Evolutionary conservation across 2,329 filamentous ascomycete species (phyloP), one percentile per base, ranked within the genome.

Genomic region (Monilinia aucupariae): DNA sequence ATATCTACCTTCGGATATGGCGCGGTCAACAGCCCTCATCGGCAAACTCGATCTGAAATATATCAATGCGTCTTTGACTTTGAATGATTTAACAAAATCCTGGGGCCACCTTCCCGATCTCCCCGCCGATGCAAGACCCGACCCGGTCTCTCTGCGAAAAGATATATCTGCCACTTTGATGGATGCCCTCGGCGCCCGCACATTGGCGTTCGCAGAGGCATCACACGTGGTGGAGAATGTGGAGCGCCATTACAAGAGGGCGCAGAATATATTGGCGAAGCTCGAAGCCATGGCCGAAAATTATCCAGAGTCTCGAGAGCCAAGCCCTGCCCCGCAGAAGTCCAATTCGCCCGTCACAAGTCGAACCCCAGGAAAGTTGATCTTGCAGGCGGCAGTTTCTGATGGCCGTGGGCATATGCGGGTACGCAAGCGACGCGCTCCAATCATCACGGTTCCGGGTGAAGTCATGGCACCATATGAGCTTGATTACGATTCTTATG

Each of bases 401-500:
- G 22, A 65, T 12, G 47, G 45, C 32, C 55, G 52, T 25, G 64
- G 64, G 32, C 48, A 55, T 15, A 53, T 50, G 37, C 64, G 64
- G 47, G 62, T 71, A 27, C 69, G 69, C 17, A 73, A 71, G 55
- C 70, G 68, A 64, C 70, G 72, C 39, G 78, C 81, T 5, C 83
- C 85, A 7, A 78, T 82, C 49, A 86, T 88, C 52, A 87, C 84
- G 1, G 84, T 88, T 13, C 85, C 85, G 1, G 85, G 85, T 51
- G 85, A 88, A 71, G 85, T 88, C 10, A 77, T 87, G 53, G 84
- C 85, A 1, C 85, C 85, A 0, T 87, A 86, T 69, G 85, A 88
- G 62, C 74, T 87, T 30, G 83, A 86, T 64, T 86, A 85, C 71
- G 83, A 86, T 59, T 78, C 79, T 0, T 84, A 80, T 64, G 82